Conservation (phyloP, 306 rosid genomes). For the Dryas octopetala region DNA sequence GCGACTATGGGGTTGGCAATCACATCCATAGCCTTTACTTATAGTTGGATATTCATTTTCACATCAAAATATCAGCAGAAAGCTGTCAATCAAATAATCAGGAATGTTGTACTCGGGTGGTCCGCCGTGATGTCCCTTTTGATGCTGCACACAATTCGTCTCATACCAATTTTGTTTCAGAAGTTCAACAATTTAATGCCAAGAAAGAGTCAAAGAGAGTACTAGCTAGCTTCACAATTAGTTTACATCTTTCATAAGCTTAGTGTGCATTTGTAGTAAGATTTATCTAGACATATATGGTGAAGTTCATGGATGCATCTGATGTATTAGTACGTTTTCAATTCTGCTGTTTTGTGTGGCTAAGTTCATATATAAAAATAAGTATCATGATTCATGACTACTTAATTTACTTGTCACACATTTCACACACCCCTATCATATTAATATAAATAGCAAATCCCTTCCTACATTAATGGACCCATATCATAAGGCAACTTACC, state of each 20-base stretch:
- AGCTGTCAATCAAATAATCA: background rate
- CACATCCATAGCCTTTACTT: constrained; percentile 6
- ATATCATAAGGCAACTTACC: too few relatives aligned
- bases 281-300: too few relatives aligned
- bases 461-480: too few relatives aligned
- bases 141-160: constrained; percentile 1
- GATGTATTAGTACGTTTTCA: too few relatives aligned
- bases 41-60: background rate
- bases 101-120: background rate
- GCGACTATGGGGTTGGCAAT: background rate
- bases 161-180: background rate
- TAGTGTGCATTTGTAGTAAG: too few relatives aligned
- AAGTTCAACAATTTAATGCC: background rate
- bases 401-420: too few relatives aligned
- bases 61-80: background rate
- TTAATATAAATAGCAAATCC: too few relatives aligned
- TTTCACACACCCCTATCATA: too few relatives aligned
- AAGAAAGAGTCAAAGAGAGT: background rate
- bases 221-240: background rate
- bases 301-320: too few relatives aligned
- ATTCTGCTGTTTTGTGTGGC: too few relatives aligned
- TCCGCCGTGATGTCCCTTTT: background rate
- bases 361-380: too few relatives aligned
- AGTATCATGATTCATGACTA: too few relatives aligned
- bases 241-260: background rate